Base-by-base conservation (phyloP, 345 rosid species). In the Xanthoceras sorbifolium region DNA sequence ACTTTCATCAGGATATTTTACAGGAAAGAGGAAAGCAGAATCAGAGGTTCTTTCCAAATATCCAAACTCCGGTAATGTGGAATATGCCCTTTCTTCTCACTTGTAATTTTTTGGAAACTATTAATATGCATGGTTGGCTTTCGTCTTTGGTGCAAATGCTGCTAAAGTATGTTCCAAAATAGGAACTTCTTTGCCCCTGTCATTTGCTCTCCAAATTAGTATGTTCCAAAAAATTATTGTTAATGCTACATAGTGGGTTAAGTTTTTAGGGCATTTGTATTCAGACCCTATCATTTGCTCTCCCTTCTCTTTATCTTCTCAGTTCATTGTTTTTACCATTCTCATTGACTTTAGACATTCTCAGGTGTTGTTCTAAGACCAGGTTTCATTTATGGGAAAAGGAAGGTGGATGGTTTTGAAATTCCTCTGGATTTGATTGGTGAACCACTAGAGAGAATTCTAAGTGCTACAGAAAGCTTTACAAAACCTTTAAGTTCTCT, bases 291-390 rank as follows among this genome's bases (percentile, higher is more conserved):
- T 54, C 31, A n/a, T n/a, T n/a, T n/a, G 11, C 5, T 1, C 11
- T 38, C 18, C 3, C 23, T 11, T 20, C 34, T 34, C 63, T 9
- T n/a, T 25, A 32, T 73, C 17, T 28, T n/a, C 26, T 20, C 31
- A 2, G 25, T 46, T 12, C 25, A 28, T 59, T 50, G 59, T 64
- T 50, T 29, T 72, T 44, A 15, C 26, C 5, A 8, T 34, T 54
- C 26, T n/a, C 70, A 42, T 63, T 61, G 34, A 36, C 62, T 80
- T 75, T 76, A 75, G 61, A 68, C 71, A 73, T 64, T 54, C 12
- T 10, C 82, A 94, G 98, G 98, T 67, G 95, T 91, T 57, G 97
- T 93, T 59, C 75, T 91, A 61, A 87, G 98, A 82, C 99, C 99
- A 0, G 97, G 90, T 75, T 89, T 95, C 79, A 93, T 95, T 68